phyloP scores from a whole-genome alignment of 306 rosid species.

The Cyamopsis tetragonoloba region DNA sequence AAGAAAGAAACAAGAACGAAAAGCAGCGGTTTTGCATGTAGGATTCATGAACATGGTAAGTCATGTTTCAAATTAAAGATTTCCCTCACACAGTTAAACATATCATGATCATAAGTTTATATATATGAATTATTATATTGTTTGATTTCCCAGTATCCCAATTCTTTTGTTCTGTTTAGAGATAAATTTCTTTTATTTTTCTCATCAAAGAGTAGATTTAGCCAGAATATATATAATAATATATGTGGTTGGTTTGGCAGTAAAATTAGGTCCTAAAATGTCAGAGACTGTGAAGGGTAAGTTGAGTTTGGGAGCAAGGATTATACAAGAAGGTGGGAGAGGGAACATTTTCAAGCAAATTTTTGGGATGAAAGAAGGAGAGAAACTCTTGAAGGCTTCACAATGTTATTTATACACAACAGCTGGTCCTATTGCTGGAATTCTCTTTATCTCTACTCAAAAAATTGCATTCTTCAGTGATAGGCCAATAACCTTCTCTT shows the following conservation, averaged over 20 bases:
- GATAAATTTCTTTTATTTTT: too few species aligned
- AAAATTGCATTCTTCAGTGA: slow-evolving; percentile 79
- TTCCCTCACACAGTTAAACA: too few species aligned
- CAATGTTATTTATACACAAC: slow-evolving; percentile 78
- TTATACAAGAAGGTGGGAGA: slow-evolving; percentile 75
- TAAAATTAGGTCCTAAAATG: slow-evolving; percentile 60
- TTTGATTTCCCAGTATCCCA: too few species aligned
- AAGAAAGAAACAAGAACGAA: slow-evolving; percentile 25
- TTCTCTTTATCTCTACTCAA: slow-evolving; percentile 61
- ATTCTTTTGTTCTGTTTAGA: too few species aligned
- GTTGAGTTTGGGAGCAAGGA: slow-evolving; percentile 66
- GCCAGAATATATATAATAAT: not conserved
- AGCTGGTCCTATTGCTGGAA: slow-evolving; percentile 82
- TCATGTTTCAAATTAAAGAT: too few species aligned
- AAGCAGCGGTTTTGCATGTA: slow-evolving; percentile 40
- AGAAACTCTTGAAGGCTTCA: slow-evolving; percentile 74
- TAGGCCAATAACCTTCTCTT: slow-evolving; percentile 45
- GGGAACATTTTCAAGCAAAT: slow-evolving; percentile 59
- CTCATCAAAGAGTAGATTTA: not conserved
- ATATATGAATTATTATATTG: not conserved
- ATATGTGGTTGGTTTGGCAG: slow-evolving; percentile 39
- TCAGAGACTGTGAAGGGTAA: slow-evolving; percentile 71
- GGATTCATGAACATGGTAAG: slow-evolving; percentile 69
- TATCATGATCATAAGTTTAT: too few species aligned
- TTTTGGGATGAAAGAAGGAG: slow-evolving; percentile 64